Evolutionary conservation across 306 rosid species (phyloP), one percentile per base, ranked within the genome.

Genomic region (Fragaria nilgerrensis): DNA sequence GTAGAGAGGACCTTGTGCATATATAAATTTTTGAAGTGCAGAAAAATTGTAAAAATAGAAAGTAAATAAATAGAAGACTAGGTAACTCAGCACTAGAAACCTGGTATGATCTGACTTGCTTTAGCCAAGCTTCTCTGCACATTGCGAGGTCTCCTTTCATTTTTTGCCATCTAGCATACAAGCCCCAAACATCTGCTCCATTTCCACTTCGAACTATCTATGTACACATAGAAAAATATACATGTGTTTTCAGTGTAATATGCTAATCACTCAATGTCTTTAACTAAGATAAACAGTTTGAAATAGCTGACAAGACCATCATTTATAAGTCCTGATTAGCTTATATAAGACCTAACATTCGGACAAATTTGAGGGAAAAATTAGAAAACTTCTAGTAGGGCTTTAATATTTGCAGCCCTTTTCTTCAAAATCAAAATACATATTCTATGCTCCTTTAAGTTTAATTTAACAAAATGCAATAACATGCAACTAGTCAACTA

Each of bases 101-200:
- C 98, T 92, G 97, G 82, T 90, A 93, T 81, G 97, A 90, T 84
- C 98, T 86, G 81, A 92, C 97, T 90, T 95, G 96, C 89, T 89
- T 95, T 76, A 95, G 80, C 53, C 92, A 93, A 52, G 98, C 97
- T 85, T 92, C 98, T 58, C 92, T 87, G 82, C 97, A 92, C 98
- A 92, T 95, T 65, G 83, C 49, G 52, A 87, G 84, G 82, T 95
- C 97, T 77, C 96, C 97, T 77, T 92, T 92, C 70, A 90, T 79
- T 86, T 79, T 90, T 82, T 95, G 98, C 97, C 98, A 95, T 84
- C 95, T 83, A 72, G 98, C 96, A 84, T 90, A 95, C 68, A 90
- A 83, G 78, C 93, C 93, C 97, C 97, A 95, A 75, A 89, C 77
- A 63, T 89, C 93, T 76, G 88, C 89, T 75, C 88, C 92, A 77